phyloP scores from a whole-genome alignment of 345 rosid species.

The Melaleuca quinquenervia region DNA sequence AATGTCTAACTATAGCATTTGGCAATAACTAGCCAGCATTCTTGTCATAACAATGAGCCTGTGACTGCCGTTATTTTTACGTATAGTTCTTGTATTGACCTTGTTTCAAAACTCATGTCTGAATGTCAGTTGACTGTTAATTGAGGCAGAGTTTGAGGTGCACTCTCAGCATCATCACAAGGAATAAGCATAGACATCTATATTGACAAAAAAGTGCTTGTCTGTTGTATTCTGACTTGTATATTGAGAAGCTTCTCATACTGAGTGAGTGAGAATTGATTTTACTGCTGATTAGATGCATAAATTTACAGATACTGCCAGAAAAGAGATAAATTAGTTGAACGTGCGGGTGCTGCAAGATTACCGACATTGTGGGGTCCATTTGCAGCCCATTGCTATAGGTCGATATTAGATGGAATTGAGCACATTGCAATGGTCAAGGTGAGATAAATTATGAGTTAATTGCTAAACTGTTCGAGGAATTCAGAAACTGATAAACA shows the following conservation, averaged over 20 bases:
- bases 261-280: neutral
- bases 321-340: constrained; percentile 66
- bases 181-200: neutral
- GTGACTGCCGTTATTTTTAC: no score
- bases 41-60: no score
- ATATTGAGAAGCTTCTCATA: neutral
- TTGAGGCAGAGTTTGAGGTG: neutral
- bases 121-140: no score
- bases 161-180: neutral
- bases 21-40: no score
- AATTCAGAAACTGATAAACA: neutral
- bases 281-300: neutral
- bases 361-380: constrained; percentile 93
- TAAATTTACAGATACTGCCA: constrained; percentile 46
- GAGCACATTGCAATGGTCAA: constrained; percentile 89
- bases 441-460: constrained; percentile 23
- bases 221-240: neutral
- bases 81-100: no score
- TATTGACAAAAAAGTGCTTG: neutral
- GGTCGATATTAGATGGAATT: constrained; percentile 62
- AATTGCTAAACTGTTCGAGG: neutral
- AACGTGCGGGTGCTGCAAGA: constrained; percentile 59
- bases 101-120: no score
- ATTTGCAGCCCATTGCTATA: constrained; percentile 68
- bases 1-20: neutral